Evolutionary conservation across 2,329 filamentous ascomycete genomes (phyloP), one percentile per base, ranked within the genome.

Genomic region (Taxawa tesnikishii): DNA sequence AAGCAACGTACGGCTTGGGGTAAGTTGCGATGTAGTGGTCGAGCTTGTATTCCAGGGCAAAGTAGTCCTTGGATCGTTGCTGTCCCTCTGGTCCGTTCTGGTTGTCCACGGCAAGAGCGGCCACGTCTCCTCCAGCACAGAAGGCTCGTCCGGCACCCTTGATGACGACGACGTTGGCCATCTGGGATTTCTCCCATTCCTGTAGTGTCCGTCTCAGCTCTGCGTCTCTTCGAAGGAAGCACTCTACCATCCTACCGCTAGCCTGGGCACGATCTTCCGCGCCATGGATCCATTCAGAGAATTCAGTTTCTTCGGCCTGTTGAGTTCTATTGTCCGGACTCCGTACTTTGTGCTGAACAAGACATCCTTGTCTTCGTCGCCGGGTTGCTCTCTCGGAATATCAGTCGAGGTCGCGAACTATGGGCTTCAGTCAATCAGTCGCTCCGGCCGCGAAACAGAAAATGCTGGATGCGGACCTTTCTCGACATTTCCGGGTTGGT

Each of bases 11-110:
- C 0, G 90, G 90, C 64, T 94, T 98, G 39, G 66, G 55, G 62
- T 94, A 94, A 23, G 87, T 94, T 14, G 90, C 83, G 53, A 98
- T 94, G 46, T 88, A 68, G 60, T 98, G 90, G 55, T 98, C 83
- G 41, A 98, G 76, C 62, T 83, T 79, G 68, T 96, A 98, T 76
- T 98, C 92, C 36, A 90, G 76, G 9, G 65, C 83, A 55, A 98
- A 98, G 67, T 92, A 98, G 31, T 87, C 76, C 29, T 72, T 65
- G 16, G 87, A 93, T 47, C 69, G 68, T 49, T 77, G 63, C 61
- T 83, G 78, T 18, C 87, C 87, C 43, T 79, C 67, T 3, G 59
- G 48, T 1, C 81, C 76, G 38, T 73, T 49, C 52, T 70, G 59
- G 56, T 93, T 94, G 56, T 75, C 71, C 40, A 71, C 43, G 23